A percentile compares a stretch with the other conserved stretches of the same genome.
These are phyloP conservation scores for Cytospora chrysosperma DNA, from an alignment of 2,329 filamentous ascomycete genomes.

Conservation along the genomic window DNA sequence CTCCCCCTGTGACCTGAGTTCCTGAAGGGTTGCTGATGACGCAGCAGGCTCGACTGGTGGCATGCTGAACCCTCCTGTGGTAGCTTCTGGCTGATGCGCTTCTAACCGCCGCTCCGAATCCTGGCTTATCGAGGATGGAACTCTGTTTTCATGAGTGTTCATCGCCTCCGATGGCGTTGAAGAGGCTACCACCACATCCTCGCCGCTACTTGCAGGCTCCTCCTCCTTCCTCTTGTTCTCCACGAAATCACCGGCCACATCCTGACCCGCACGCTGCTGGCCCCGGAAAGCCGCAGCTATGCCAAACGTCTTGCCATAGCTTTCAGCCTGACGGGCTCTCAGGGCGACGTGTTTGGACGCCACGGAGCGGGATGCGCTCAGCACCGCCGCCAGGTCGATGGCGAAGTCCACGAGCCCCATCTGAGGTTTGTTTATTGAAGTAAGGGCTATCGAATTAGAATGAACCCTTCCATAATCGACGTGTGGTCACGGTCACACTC, in stretches of 20 bases:
- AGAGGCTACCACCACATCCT: not conserved
- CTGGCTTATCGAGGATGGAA: not conserved
- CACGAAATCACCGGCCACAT: not conserved
- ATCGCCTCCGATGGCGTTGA: not conserved
- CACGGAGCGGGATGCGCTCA: slow-evolving; percentile 67
- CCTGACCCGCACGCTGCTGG: not conserved
- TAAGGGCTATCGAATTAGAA: not conserved
- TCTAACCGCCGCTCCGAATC: not conserved
- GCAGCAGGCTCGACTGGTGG: not conserved
- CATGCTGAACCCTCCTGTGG: not conserved
- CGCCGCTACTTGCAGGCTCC: not conserved
- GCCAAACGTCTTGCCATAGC: slow-evolving; percentile 48
- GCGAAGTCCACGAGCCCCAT: slow-evolving; percentile 64
- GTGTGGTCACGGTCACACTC: not conserved
- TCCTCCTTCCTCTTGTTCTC: not conserved
- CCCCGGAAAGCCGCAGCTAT: slow-evolving; percentile 36
- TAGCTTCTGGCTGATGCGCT: not conserved
- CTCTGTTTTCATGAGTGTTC: not conserved
- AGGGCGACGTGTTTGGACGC: slow-evolving; percentile 62
- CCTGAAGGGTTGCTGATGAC: not conserved
- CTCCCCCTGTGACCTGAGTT: too few species aligned
- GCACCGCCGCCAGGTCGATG: slow-evolving; percentile 68
- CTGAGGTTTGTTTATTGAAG: slow-evolving; percentile 10
- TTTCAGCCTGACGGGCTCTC: slow-evolving; percentile 53
- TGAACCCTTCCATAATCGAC: not conserved